Evolutionary conservation across 1,284 basidiomycete genomes (phyloP).

Genomic region (Moesziomyces globuligerus): DNA sequence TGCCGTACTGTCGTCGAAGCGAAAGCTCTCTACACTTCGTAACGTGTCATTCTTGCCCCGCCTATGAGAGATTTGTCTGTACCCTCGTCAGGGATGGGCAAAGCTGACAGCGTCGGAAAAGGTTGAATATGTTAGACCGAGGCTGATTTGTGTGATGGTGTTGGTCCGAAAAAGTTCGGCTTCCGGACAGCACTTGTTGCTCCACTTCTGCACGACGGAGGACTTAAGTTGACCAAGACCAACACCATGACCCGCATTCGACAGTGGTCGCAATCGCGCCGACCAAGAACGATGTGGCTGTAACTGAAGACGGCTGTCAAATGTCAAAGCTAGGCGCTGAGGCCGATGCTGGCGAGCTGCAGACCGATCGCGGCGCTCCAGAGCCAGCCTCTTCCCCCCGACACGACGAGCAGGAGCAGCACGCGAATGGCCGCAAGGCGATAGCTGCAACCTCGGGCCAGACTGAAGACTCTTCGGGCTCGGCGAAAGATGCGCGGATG

Average conservation of each 20-base stretch:
- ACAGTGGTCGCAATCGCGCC: neutral
- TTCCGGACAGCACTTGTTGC: neutral
- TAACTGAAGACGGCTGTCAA: neutral
- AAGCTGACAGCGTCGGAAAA: too few relatives aligned
- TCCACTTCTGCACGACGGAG: neutral
- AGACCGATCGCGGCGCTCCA: neutral
- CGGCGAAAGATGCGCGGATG: neutral
- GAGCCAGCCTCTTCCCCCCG: neutral
- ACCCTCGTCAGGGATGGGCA: too few relatives aligned
- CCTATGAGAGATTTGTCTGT: too few relatives aligned
- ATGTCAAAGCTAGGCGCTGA: neutral
- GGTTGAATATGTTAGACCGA: neutral
- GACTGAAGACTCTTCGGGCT: too few relatives aligned
- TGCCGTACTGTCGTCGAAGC: neutral
- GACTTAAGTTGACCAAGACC: neutral
- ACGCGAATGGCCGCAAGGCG: neutral
- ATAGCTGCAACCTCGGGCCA: too few relatives aligned
- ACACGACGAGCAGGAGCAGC: neutral
- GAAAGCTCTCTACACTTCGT: slow-evolving; percentile 2
- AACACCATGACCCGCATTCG: neutral
- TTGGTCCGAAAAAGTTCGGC: too few relatives aligned
- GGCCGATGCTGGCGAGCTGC: too few relatives aligned
- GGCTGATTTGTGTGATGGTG: too few relatives aligned
- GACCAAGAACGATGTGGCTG: neutral
- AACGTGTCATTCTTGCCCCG: too few relatives aligned